phyloP scores from a whole-genome alignment of 2,329 filamentous ascomycete species.

The Colletotrichum caudatum region DNA sequence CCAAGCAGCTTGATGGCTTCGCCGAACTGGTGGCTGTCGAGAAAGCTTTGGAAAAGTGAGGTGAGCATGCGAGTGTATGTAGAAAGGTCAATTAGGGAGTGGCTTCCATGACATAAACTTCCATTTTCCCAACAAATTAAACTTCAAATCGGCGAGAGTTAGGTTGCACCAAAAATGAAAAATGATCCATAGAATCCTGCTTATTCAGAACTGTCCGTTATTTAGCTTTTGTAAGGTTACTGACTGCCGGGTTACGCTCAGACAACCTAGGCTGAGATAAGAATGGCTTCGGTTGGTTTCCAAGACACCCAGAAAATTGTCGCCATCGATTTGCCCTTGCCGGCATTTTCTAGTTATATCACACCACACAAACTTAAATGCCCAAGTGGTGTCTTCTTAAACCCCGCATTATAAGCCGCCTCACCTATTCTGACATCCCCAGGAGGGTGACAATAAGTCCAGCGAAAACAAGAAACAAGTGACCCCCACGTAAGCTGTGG shows the following conservation, averaged over 20 bases:
- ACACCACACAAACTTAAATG: too few species aligned
- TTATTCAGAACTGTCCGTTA: neutral
- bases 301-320: neutral
- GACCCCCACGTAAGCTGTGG: slow-evolving; percentile 29
- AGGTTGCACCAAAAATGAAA: too few species aligned
- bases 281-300: neutral
- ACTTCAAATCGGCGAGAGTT: neutral
- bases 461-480: neutral
- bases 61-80: neutral
- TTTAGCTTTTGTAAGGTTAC: neutral
- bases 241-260: neutral
- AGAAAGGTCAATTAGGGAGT: neutral
- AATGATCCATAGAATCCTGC: neutral
- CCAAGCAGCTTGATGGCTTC: slow-evolving; percentile 47
- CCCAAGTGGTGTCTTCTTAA: neutral
- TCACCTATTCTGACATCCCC: neutral
- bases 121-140: neutral
- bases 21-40: slow-evolving; percentile 48
- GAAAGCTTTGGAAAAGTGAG: slow-evolving; percentile 33
- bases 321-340: too few species aligned
- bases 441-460: neutral
- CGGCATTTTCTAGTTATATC: neutral
- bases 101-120: neutral
- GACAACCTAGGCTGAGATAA: neutral
- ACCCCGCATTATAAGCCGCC: neutral